Evolutionary conservation across 208 protist species (phyloP).

Genomic region (Angomonas deanei): DNA sequence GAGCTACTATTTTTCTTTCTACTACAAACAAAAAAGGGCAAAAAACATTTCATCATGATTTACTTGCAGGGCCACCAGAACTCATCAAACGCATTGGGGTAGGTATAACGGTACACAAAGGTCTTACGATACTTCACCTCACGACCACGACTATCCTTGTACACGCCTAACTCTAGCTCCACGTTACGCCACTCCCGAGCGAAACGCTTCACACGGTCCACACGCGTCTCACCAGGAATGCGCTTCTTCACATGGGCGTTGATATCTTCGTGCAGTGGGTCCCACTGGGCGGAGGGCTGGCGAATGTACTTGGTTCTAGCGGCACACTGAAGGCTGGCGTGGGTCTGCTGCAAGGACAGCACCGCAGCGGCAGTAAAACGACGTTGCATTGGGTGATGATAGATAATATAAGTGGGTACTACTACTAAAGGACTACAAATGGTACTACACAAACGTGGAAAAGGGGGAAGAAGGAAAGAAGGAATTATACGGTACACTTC

Average conservation of each 20-base stretch:
- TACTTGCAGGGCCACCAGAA: conserved; percentile 90
- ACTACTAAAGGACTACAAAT: background rate
- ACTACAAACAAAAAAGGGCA: background rate
- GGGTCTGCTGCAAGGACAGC: conserved; percentile 5
- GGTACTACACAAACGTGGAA: background rate
- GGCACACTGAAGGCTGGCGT: background rate
- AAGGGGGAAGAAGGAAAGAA: conserved; percentile 8
- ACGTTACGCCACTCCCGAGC: conserved; percentile 89
- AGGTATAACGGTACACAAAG: conserved; percentile 89
- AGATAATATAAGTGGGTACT: background rate
- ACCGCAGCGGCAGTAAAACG: conserved; percentile 9
- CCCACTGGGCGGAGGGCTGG: conserved; percentile 79
- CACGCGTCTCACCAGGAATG: conserved; percentile 86
- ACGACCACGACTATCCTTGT: conserved; percentile 82
- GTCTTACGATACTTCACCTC: conserved; percentile 89
- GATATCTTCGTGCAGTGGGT: conserved; percentile 86
- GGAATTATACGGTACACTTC: conserved; percentile 6
- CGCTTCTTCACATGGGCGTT: conserved; percentile 89
- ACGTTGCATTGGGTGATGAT: background rate
- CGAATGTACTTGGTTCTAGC: conserved; percentile 72
- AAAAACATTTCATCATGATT: conserved; percentile 3
- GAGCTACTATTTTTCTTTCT: background rate
- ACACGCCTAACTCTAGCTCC: conserved; percentile 81
- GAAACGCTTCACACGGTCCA: conserved; percentile 83
- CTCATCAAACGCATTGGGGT: conserved; percentile 88